These are phyloP conservation scores for Cornus controversa DNA, from an alignment of 148 eudicot genomes.

Conservation along the genomic window DNA sequence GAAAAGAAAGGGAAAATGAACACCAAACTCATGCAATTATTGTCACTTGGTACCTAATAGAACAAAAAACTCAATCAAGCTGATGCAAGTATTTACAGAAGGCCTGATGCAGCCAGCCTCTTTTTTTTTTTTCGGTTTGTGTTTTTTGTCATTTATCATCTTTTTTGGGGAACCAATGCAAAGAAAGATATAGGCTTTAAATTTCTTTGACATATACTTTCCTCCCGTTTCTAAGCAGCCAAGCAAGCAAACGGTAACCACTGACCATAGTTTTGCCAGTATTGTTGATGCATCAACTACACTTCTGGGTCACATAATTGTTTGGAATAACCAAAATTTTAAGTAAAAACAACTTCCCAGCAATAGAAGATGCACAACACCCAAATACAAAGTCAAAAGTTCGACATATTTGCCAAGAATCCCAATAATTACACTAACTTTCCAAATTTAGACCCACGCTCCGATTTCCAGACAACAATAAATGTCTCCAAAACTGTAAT, in stretches of 20 bases:
- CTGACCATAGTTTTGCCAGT: not conserved
- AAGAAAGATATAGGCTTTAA: too few relatives aligned
- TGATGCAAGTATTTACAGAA: not conserved
- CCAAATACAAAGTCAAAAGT: not conserved
- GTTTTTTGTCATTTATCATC: too few relatives aligned
- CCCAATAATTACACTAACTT: not conserved
- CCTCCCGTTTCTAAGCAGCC: not conserved
- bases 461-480: constrained; percentile 4
- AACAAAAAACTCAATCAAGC: not conserved
- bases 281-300: too few relatives aligned
- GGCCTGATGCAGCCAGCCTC: not conserved
- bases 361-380: not conserved
- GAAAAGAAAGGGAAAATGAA: too few relatives aligned
- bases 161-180: not conserved
- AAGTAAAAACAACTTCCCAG: not conserved
- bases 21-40: not conserved
- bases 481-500: not conserved
- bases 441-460: not conserved
- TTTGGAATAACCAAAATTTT: not conserved
- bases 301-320: too few relatives aligned
- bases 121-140: too few relatives aligned
- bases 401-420: not conserved
- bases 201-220: not conserved
- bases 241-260: not conserved
- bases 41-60: not conserved